phyloP scores from a whole-genome alignment of 2,329 filamentous ascomycete genomes.

The Colletotrichum endophyticum region DNA sequence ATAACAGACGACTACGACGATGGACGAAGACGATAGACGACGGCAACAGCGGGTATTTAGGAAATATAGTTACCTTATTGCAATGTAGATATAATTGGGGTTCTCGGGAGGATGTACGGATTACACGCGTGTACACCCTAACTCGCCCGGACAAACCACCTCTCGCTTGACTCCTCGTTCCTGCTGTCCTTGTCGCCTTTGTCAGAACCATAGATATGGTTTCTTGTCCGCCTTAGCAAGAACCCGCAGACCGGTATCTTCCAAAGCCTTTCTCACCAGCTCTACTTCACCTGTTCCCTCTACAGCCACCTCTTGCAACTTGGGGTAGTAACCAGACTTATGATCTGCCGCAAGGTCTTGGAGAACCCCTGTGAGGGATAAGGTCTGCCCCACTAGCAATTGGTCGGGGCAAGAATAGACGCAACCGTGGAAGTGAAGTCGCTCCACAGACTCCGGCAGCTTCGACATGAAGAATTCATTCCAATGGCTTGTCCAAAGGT shows the following conservation, averaged over 20 bases:
- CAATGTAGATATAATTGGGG: too few species aligned
- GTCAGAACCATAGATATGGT: not conserved
- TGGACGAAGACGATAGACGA: too few species aligned
- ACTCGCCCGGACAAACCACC: too few species aligned
- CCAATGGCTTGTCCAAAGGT: rapidly evolving
- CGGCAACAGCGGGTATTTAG: too few species aligned
- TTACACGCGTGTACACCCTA: not conserved
- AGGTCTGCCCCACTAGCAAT: too few species aligned
- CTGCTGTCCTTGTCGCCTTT: not conserved
- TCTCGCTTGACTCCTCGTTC: not conserved
- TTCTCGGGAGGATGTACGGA: not conserved
- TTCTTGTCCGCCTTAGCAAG: not conserved
- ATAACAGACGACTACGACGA: too few species aligned
- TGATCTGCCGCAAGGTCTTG: not conserved
- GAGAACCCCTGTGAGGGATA: too few species aligned
- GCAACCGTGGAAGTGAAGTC: not conserved
- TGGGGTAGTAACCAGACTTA: not conserved
- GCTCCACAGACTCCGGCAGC: not conserved
- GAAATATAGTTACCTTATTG: too few species aligned
- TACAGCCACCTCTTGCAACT: not conserved
- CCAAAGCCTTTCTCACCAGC: not conserved
- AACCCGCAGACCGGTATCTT: rapidly evolving
- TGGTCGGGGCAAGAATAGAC: too few species aligned
- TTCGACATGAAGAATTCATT: not conserved
- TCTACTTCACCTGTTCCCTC: rapidly evolving